Percentiles rank a stretch among this genome's conserved stretches.
phyloP scores from a whole-genome alignment of 371 early-diverging fungal species.

The Syncephalastrum monosporum region DNA sequence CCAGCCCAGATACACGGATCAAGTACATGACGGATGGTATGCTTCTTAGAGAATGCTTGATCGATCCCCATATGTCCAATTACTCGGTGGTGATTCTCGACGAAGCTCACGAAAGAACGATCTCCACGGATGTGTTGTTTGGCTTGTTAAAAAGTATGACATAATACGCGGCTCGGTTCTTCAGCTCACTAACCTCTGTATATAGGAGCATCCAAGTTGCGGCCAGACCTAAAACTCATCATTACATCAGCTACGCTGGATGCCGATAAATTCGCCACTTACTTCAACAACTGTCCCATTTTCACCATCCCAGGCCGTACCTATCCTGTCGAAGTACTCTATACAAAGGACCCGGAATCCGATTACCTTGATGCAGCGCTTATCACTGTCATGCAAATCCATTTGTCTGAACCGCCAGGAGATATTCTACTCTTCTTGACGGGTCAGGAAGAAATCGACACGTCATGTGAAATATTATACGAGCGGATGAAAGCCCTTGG shows the following conservation, averaged over 20 bases:
- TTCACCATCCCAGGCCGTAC: conserved; percentile 97
- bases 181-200: neutral
- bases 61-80: conserved; percentile 79
- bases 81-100: conserved; percentile 98
- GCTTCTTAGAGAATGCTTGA: conserved; percentile 94
- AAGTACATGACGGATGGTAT: conserved; percentile 99
- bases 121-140: conserved; percentile 97
- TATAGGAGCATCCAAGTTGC: conserved; percentile 67
- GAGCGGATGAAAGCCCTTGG: conserved; percentile 97
- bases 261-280: conserved; percentile 92
- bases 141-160: conserved; percentile 83
- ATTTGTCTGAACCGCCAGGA: conserved; percentile 93
- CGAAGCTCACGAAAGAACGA: conserved; percentile 99
- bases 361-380: conserved; percentile 94
- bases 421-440: conserved; percentile 98
- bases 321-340: conserved; percentile 93
- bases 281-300: conserved; percentile 91
- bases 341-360: conserved; percentile 90
- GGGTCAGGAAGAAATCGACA: conserved; percentile 98
- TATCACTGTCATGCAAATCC: conserved; percentile 96
- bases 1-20: conserved; percentile 89
- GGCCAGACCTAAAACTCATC: conserved; percentile 91
- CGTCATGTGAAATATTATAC: conserved; percentile 86
- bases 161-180: neutral
- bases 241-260: conserved; percentile 97